phyloP scores from a whole-genome alignment of 1,284 basidiomycete genomes.

The Exsudoporus floridanus region DNA sequence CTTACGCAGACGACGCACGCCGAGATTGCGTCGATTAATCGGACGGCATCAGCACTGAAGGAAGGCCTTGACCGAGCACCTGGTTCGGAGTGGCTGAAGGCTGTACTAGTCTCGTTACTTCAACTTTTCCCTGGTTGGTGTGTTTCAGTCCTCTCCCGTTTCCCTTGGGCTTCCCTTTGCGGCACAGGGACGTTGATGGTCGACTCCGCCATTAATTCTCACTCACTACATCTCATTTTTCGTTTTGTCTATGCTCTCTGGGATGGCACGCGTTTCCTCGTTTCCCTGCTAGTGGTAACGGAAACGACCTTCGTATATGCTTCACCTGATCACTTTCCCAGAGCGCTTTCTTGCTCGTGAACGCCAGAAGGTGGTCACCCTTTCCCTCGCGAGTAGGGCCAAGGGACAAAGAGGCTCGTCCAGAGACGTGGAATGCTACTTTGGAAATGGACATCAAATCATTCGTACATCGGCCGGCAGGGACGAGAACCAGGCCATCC shows the following conservation, averaged over 20 bases:
- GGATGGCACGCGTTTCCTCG: conserved; percentile 20
- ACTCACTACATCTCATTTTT: conserved; percentile 16
- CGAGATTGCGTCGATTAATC: conserved; percentile 49
- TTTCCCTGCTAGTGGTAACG: conserved; percentile 32
- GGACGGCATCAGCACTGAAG: conserved; percentile 40
- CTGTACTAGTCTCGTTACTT: conserved; percentile 12
- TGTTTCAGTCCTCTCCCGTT: conserved; percentile 3
- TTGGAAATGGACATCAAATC: conserved; percentile 9
- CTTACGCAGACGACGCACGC: conserved; percentile 40
- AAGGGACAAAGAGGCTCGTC: background rate
- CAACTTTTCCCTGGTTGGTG: conserved; percentile 27
- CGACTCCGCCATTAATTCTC: conserved; percentile 10
- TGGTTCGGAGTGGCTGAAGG: conserved; percentile 23
- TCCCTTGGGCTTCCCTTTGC: background rate
- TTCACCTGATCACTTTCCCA: conserved; percentile 17
- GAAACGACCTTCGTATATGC: background rate
- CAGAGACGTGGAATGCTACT: background rate
- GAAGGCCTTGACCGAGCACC: conserved; percentile 22
- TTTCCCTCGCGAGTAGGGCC: background rate
- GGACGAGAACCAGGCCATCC: background rate
- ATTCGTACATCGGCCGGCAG: conserved; percentile 1
- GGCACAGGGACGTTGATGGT: conserved; percentile 14
- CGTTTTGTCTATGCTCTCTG: conserved; percentile 19
- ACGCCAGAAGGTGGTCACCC: conserved; percentile 16
- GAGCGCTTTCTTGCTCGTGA: conserved; percentile 27